Percentiles rank a stretch among this genome's conserved stretches.
Conservation (phyloP, 1,284 basidiomycete species). For the Meripilus lineatus region DNA sequence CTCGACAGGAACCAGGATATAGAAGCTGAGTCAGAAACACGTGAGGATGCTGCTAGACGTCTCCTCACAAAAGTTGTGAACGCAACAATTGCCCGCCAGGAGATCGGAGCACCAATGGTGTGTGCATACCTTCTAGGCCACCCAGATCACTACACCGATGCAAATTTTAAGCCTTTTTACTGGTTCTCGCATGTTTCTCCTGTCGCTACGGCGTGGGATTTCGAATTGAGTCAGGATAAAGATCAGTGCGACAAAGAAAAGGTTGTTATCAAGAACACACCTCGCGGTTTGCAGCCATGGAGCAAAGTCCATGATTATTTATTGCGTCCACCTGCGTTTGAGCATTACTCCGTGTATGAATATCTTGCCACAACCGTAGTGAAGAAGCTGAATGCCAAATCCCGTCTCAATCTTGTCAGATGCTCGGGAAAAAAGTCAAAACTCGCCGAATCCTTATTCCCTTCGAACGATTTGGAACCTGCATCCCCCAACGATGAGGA, state of each 20-base stretch:
- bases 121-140: slow-evolving; percentile 24
- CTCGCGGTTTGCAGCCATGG: neutral
- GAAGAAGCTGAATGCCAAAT: no score
- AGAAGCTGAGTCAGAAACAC: slow-evolving; percentile 5
- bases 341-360: slow-evolving; percentile 9
- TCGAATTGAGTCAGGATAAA: neutral
- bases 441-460: no score
- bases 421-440: no score
- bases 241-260: neutral
- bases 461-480: no score
- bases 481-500: no score
- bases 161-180: slow-evolving; percentile 22
- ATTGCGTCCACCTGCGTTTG: slow-evolving; percentile 4
- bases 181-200: slow-evolving; percentile 22
- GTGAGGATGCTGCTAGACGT: slow-evolving; percentile 3
- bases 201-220: neutral
- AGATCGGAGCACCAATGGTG: slow-evolving; percentile 30
- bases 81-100: slow-evolving; percentile 21
- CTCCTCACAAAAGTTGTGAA: slow-evolving; percentile 21
- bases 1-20: slow-evolving; percentile 22
- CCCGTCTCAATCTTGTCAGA: no score
- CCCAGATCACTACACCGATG: slow-evolving; percentile 29
- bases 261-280: slow-evolving; percentile 1
- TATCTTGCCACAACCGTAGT: slow-evolving; percentile 3
- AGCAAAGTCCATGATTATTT: slow-evolving; percentile 8